A percentile compares a stretch with the other conserved stretches of the same genome.
These are phyloP conservation scores for Rubroboletus satanas DNA, from an alignment of 768 basidiomycete genomes.

Conservation along the genomic window DNA sequence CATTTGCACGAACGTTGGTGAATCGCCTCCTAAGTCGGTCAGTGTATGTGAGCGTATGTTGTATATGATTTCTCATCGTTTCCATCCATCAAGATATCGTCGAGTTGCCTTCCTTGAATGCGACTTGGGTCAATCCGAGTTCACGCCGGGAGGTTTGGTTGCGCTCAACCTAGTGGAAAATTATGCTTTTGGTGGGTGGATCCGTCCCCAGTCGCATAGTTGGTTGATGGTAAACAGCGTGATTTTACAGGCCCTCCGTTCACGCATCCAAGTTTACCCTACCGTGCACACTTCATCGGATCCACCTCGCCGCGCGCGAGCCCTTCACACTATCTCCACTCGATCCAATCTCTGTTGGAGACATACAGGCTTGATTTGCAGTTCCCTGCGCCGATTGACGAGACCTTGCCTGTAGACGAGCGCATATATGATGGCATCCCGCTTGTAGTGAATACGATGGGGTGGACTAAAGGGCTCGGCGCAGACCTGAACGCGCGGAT, in stretches of 20 bases:
- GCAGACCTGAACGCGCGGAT: constrained; percentile 72
- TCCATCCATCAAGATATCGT: constrained; percentile 47
- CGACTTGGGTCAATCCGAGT: constrained; percentile 92
- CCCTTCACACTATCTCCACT: constrained; percentile 71
- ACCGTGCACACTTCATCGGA: constrained; percentile 79
- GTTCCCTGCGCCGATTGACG: constrained; percentile 34
- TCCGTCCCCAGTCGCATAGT: neutral
- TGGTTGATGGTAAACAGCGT: neutral
- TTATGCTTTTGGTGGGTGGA: constrained; percentile 62
- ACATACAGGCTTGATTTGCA: constrained; percentile 69
- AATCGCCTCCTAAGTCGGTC: constrained; percentile 66
- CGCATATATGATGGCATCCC: constrained; percentile 63
- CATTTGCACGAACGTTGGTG: constrained; percentile 68
- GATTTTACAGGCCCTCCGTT: constrained; percentile 71
- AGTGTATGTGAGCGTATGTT: neutral
- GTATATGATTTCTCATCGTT: neutral
- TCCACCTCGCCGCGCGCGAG: constrained; percentile 70
- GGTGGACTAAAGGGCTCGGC: constrained; percentile 94
- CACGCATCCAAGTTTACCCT: constrained; percentile 72
- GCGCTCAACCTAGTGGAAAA: constrained; percentile 67
- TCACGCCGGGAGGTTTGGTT: constrained; percentile 83
- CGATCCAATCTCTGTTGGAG: constrained; percentile 63
- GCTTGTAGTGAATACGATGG: constrained; percentile 92
- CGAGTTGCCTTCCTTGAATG: constrained; percentile 91
- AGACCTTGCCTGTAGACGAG: constrained; percentile 27